These are phyloP conservation scores for Thalassiosira oceanica DNA, from an alignment of 352 stramenopile species.

Conservation along the genomic window DNA sequence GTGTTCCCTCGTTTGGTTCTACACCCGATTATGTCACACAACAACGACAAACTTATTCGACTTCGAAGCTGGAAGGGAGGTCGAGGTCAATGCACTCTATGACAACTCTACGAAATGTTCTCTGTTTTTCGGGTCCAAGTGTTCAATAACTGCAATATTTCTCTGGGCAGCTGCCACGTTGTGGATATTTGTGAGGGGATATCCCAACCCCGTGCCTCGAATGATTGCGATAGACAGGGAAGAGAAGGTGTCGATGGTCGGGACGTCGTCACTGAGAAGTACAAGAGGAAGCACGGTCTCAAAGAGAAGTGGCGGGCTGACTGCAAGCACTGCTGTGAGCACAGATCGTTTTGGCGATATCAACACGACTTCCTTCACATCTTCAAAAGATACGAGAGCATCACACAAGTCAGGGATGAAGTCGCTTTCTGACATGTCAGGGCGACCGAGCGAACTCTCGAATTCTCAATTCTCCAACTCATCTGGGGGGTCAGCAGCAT, in stretches of 20 bases:
- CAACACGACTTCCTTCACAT: too few relatives aligned
- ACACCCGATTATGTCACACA: constrained; percentile 34
- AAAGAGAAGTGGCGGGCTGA: too few relatives aligned
- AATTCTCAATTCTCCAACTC: too few relatives aligned
- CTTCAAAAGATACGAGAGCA: too few relatives aligned
- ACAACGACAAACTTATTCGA: constrained; percentile 23
- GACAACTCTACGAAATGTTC: constrained; percentile 16
- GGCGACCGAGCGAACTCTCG: too few relatives aligned
- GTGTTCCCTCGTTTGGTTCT: constrained; percentile 39
- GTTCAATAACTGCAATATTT: constrained; percentile 25
- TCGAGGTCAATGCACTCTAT: background rate
- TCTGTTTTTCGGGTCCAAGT: constrained; percentile 46
- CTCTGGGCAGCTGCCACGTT: constrained; percentile 15
- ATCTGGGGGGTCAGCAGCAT: too few relatives aligned
- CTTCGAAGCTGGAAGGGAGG: constrained; percentile 16
- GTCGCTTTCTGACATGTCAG: too few relatives aligned
- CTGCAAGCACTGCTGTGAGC: too few relatives aligned
- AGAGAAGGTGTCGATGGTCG: background rate
- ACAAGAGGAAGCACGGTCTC: too few relatives aligned
- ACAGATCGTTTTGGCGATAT: too few relatives aligned
- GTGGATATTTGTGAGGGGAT: constrained; percentile 21
- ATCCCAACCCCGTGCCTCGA: constrained; percentile 31
- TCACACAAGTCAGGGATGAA: too few relatives aligned
- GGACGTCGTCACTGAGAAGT: too few relatives aligned
- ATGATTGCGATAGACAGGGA: constrained; percentile 29